A percentile compares a stretch with the other conserved stretches of the same genome.
Evolutionary conservation across 208 protist species (phyloP).

Genomic region (Trypanosoma avium): DNA sequence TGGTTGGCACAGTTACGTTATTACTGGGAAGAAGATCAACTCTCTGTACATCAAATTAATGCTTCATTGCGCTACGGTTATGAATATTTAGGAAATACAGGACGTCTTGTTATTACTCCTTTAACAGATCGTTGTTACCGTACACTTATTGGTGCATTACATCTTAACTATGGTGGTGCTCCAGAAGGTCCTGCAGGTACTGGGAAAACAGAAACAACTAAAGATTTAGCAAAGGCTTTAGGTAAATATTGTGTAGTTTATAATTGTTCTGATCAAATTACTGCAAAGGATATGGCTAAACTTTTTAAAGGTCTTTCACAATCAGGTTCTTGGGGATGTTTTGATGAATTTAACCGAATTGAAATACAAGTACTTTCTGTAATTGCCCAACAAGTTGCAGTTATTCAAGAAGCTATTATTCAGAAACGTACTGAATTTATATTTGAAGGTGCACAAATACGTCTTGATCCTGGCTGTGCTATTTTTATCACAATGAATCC

Average conservation of each 20-base stretch:
- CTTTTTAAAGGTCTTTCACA: conserved; percentile 95
- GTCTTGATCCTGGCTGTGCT: conserved; percentile 90
- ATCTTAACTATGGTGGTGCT: conserved; percentile 96
- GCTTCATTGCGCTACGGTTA: conserved; percentile 94
- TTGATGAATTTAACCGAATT: conserved; percentile 98
- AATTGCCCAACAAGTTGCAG: conserved; percentile 96
- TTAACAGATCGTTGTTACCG: conserved; percentile 96
- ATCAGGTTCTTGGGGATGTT: conserved; percentile 96
- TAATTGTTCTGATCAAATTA: conserved; percentile 98
- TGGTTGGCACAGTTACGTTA: conserved; percentile 97
- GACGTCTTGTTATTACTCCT: conserved; percentile 95
- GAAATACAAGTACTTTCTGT: conserved; percentile 97
- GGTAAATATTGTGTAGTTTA: conserved; percentile 98
- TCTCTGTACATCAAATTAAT: conserved; percentile 93
- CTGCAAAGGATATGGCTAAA: conserved; percentile 96
- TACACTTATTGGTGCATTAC: conserved; percentile 96
- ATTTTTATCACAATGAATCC: conserved; percentile 99
- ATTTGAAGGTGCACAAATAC: conserved; percentile 94
- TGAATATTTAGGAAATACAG: conserved; percentile 97
- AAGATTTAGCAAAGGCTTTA: conserved; percentile 96
- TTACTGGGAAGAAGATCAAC: conserved; percentile 93
- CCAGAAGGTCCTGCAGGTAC: conserved; percentile 97
- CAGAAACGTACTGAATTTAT: conserved; percentile 87
- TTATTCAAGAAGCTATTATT: conserved; percentile 94
- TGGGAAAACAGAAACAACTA: conserved; percentile 99